Conservation (phyloP, 2,329 filamentous ascomycete genomes). For the Penicillium expansum region DNA sequence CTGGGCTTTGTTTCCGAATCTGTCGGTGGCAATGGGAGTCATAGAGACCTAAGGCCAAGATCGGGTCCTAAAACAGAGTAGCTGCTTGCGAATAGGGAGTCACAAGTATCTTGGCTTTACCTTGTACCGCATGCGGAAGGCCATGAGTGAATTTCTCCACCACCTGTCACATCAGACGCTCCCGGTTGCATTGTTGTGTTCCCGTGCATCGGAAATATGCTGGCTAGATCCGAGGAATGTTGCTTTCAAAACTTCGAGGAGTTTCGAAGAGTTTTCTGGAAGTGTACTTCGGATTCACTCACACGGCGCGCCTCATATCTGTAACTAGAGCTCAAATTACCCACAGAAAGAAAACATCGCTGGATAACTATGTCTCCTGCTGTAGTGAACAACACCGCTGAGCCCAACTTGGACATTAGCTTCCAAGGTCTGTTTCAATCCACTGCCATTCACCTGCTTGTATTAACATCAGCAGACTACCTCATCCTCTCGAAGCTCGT, state of each 20-base stretch:
- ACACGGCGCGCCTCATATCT: not conserved
- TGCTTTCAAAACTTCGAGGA: not conserved
- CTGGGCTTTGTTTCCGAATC: slow-evolving; percentile 1
- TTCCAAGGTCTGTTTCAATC: slow-evolving; percentile 21
- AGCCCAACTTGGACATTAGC: slow-evolving; percentile 38
- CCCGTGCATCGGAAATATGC: not conserved
- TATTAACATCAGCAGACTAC: slow-evolving; percentile 30
- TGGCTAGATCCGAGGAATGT: slow-evolving; percentile 3
- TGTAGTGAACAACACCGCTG: slow-evolving; percentile 26
- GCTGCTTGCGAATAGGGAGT: slow-evolving; percentile 1
- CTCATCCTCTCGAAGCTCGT: slow-evolving; percentile 34
- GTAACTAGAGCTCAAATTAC: not conserved
- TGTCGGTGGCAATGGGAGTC: not conserved
- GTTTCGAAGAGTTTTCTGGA: not conserved
- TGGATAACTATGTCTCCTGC: slow-evolving; percentile 21
- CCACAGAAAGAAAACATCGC: not conserved
- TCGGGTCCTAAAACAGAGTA: not conserved
- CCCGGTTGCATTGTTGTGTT: slow-evolving; percentile 13
- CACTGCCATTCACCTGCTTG: not conserved
- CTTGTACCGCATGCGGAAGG: slow-evolving; percentile 19
- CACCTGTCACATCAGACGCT: slow-evolving; percentile 6
- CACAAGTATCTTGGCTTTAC: not conserved
- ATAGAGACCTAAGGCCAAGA: not conserved
- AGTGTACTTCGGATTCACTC: slow-evolving; percentile 3
- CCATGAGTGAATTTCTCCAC: not conserved